Evolutionary conservation across 768 basidiomycete genomes (phyloP).

Genomic region (Brasilioporus rufonigricans): DNA sequence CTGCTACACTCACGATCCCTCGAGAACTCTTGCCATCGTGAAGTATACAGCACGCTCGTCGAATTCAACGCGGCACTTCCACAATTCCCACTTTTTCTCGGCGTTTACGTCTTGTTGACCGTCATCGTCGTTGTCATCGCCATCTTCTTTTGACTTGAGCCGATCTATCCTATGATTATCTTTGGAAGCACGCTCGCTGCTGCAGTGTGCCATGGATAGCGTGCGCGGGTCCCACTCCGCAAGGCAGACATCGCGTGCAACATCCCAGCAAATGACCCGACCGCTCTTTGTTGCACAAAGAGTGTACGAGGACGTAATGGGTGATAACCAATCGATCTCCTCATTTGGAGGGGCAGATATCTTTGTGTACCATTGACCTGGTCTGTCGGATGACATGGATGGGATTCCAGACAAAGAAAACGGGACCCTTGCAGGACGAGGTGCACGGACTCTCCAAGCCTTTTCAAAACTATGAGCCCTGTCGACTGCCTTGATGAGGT

Average conservation of each 20-base stretch:
- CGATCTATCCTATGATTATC: constrained; percentile 6
- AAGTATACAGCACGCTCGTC: constrained; percentile 70
- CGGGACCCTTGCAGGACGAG: constrained; percentile 42
- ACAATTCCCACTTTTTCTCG: constrained; percentile 60
- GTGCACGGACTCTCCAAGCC: constrained; percentile 60
- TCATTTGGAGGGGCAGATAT: constrained; percentile 65
- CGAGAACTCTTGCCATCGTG: constrained; percentile 67
- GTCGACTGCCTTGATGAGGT: constrained; percentile 61
- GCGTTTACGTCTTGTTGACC: constrained; percentile 1
- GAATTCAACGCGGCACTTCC: constrained; percentile 79
- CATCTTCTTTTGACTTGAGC: constrained; percentile 8
- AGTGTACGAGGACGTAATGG: constrained; percentile 72
- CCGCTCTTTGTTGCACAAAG: constrained; percentile 78
- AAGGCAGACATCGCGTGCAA: constrained; percentile 55
- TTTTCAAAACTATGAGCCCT: constrained; percentile 59
- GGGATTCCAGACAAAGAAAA: constrained; percentile 28
- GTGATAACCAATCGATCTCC: constrained; percentile 75
- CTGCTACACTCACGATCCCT: constrained; percentile 42
- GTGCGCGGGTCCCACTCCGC: constrained; percentile 64
- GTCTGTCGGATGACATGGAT: constrained; percentile 26
- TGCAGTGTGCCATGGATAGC: constrained; percentile 7
- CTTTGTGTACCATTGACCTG: constrained; percentile 59
- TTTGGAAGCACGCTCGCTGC: constrained; percentile 7
- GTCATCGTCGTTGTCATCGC: constrained; percentile 12
- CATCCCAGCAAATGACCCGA: constrained; percentile 76